Conservation (phyloP, 2,329 filamentous ascomycete species). For the Orbilia brochopaga region DNA sequence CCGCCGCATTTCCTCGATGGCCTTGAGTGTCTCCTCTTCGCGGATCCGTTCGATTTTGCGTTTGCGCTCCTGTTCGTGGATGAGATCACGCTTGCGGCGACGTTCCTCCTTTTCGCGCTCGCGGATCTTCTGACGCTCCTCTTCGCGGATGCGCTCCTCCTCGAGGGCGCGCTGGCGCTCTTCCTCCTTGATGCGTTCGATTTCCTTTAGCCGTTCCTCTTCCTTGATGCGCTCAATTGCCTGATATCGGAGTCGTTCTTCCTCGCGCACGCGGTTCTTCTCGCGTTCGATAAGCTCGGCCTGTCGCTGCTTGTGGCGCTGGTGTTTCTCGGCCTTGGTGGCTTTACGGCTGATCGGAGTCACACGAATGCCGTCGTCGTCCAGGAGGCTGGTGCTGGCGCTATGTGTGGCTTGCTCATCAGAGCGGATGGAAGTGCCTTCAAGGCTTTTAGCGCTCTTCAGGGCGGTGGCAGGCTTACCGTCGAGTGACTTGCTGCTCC, state of each 20-base stretch:
- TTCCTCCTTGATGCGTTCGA: constrained; percentile 39
- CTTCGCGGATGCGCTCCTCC: constrained; percentile 23
- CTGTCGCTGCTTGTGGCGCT: constrained; percentile 49
- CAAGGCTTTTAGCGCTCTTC: constrained; percentile 40
- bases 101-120: constrained; percentile 44
- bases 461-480: constrained; percentile 20
- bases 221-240: constrained; percentile 52
- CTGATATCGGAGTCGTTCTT: constrained; percentile 38
- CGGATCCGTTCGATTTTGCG: constrained; percentile 47
- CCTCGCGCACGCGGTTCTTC: constrained; percentile 51
- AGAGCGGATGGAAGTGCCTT: constrained; percentile 13
- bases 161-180: constrained; percentile 6
- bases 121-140: constrained; percentile 37
- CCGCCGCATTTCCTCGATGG: constrained; percentile 47
- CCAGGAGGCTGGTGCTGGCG: constrained; percentile 38
- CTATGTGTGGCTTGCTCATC: constrained; percentile 18
- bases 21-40: constrained; percentile 50
- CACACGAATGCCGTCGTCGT: constrained; percentile 61
- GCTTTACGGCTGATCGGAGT: constrained; percentile 57
- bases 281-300: constrained; percentile 51
- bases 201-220: constrained; percentile 49
- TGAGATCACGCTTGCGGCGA: constrained; percentile 30
- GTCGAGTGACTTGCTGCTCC: constrained; percentile 12
- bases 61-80: constrained; percentile 39
- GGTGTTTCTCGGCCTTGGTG: constrained; percentile 52